Conservation (phyloP, 163 green algal genomes). For the Volvox carteri region DNA sequence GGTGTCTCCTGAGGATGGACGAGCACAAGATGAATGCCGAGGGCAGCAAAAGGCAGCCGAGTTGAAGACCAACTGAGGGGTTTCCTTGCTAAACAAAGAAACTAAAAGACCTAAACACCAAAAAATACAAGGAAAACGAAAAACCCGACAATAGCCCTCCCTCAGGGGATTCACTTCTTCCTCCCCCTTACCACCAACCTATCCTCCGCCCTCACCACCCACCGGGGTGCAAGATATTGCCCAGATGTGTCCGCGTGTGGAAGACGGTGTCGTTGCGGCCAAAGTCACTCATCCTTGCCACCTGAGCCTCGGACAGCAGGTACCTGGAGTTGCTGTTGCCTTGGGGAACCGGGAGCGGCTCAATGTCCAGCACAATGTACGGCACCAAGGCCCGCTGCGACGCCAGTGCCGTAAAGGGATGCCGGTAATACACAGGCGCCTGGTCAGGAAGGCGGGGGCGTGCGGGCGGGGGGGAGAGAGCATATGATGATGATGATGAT, state of each 20-base stretch:
- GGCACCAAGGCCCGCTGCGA: conserved; percentile 70
- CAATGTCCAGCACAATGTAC: conserved; percentile 96
- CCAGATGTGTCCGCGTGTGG: conserved; percentile 90
- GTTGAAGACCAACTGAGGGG: no score
- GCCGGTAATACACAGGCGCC: conserved; percentile 88
- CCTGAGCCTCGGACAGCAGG: conserved; percentile 80
- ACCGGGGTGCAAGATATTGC: conserved; percentile 89
- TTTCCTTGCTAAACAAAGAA: no score
- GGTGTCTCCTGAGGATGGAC: conserved; percentile 79
- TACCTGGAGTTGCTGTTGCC: conserved; percentile 18
- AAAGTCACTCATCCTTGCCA: conserved; percentile 93
- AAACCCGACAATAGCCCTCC: no score
- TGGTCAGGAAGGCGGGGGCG: conserved; percentile 61
- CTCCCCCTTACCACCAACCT: no score
- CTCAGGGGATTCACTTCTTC: no score
- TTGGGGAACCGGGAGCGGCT: conserved; percentile 66
- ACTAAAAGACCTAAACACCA: no score
- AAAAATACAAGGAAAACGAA: no score
- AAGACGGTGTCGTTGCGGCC: conserved; percentile 92
- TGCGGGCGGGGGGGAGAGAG: neutral
- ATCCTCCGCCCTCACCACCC: no score
- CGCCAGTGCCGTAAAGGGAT: conserved; percentile 81
- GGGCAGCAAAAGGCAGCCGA: conserved; percentile 7
- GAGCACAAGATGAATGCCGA: neutral
- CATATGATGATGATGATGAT: neutral